Percentiles rank a stretch among this genome's conserved stretches.
Conservation (phyloP, 176 grass and related monocot genomes). For the Oryza australiensis region DNA sequence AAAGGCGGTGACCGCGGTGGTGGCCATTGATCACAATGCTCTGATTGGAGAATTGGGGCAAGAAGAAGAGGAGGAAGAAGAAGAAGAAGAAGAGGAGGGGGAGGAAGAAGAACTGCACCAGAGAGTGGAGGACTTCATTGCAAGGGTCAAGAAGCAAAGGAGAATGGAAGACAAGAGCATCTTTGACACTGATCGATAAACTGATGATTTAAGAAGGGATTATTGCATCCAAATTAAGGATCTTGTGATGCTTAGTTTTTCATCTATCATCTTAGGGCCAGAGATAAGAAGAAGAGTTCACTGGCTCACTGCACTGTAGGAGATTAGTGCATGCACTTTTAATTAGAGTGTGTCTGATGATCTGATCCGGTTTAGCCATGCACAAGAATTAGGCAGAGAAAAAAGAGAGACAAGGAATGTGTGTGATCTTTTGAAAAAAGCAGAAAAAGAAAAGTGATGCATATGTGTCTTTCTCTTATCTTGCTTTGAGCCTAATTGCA, state of each 20-base stretch:
- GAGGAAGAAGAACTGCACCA: slow-evolving; percentile 61
- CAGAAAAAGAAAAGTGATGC: slow-evolving; percentile 29
- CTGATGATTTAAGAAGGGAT: background rate
- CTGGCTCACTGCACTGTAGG: slow-evolving; percentile 25
- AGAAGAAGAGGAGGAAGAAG: slow-evolving; percentile 17
- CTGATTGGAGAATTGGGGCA: slow-evolving; percentile 21
- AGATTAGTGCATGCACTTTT: slow-evolving; percentile 6
- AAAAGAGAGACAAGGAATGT: slow-evolving; percentile 36
- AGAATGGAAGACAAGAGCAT: slow-evolving; percentile 67
- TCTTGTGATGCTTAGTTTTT: slow-evolving; percentile 39
- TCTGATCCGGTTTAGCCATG: slow-evolving; percentile 11
- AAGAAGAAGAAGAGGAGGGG: slow-evolving; percentile 33
- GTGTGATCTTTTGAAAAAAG: slow-evolving; percentile 42
- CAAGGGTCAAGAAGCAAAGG: slow-evolving; percentile 87
- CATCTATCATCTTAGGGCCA: slow-evolving; percentile 26
- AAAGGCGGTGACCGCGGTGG: background rate
- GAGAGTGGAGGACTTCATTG: slow-evolving; percentile 96
- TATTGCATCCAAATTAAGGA: slow-evolving; percentile 24
- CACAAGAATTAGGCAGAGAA: slow-evolving; percentile 28
- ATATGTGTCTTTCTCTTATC: slow-evolving; percentile 45
- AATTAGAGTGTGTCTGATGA: slow-evolving; percentile 28
- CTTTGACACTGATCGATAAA: slow-evolving; percentile 52
- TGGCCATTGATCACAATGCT: slow-evolving; percentile 14
- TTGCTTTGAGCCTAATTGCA: slow-evolving; percentile 37
- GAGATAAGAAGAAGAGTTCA: slow-evolving; percentile 19